Evolutionary conservation across 2,329 filamentous ascomycete species (phyloP).

Genomic region (Microdochium nivale): DNA sequence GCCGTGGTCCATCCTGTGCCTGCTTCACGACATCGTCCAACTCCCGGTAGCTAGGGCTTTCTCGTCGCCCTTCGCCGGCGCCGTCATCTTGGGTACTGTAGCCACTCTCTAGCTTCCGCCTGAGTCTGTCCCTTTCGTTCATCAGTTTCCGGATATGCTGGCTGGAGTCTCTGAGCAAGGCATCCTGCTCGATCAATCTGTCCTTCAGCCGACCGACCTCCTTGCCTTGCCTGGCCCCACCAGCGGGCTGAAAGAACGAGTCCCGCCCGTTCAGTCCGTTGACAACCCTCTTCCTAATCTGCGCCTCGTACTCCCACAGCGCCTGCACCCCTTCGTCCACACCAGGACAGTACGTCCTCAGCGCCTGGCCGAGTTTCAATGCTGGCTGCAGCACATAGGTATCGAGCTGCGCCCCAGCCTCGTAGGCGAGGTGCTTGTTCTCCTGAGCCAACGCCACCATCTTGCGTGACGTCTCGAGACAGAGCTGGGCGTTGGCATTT

Average conservation of each 20-base stretch:
- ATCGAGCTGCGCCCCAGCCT: conserved; percentile 3
- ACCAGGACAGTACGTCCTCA: conserved; percentile 6
- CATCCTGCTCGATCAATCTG: conserved; percentile 10
- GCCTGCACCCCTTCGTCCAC: conserved; percentile 3
- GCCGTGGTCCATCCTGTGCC: neutral
- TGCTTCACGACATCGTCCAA: conserved; percentile 1
- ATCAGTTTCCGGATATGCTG: conserved; percentile 7
- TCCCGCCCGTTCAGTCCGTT: conserved; percentile 5
- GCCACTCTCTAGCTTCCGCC: conserved; percentile 4
- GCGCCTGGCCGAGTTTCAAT: conserved; percentile 1
- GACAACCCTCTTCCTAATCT: conserved; percentile 3
- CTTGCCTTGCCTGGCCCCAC: neutral
- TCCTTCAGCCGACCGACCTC: conserved; percentile 8
- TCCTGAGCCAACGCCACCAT: conserved; percentile 7
- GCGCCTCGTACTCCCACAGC: conserved; percentile 6
- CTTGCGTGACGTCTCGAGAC: conserved; percentile 6
- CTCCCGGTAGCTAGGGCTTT: neutral
- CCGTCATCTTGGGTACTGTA: neutral
- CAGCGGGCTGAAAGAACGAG: conserved; percentile 1
- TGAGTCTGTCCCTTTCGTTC: conserved; percentile 6
- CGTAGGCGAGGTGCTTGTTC: conserved; percentile 7
- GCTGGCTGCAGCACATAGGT: conserved; percentile 8
- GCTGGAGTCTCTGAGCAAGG: conserved; percentile 6
- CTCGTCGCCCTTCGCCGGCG: neutral
- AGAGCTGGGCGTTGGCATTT: conserved; percentile 3